Evolutionary conservation across 2,329 filamentous ascomycete species (phyloP), one percentile per base, ranked within the genome.

Genomic region (Basipetospora chlamydospora): DNA sequence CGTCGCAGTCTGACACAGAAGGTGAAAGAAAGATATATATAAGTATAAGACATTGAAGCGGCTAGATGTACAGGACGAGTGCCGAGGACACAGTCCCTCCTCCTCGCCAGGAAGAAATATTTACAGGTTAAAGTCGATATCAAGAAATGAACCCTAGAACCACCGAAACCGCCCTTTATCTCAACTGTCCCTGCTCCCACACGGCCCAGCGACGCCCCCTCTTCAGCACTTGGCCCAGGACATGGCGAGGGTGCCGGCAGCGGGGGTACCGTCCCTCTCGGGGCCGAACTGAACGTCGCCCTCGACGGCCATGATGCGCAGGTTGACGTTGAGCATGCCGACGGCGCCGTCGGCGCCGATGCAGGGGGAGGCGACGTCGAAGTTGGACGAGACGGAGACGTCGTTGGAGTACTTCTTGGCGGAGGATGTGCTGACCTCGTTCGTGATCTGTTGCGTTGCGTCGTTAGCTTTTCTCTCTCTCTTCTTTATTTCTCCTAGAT

Each of bases 291-390:
- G 16, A 9, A 42, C 32, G 9, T 16, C 20, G 3, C 40, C 40
- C n/a, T 26, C 32, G 21, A 40, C 29, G 11, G 42, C 29, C 23
- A 45, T 26, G 39, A 45, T 40, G 35, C 42, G 40, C 32, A 44
- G 41, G 17, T 36, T 39, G 8, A 44, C 35, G 18, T 44, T 45
- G 6, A 45, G 37, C 17, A 45, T 42, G n/a, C 43, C 43, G 5
- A 44, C 42, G 20, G 39, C 26, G 29, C 40, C 42, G 21, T 39
- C 37, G 28, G 17, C 15, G 5, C 29, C 37, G 28, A 37, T 36
- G 30, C 43, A 45, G 21, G 33, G 21, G 16, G 43, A 45, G 9
- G 26, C 34, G 20, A 36, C 16, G n/a, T 30, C 35, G 16, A 44
- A 26, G 5, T 37, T 32, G 26, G 43, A 33, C 17, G 33, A 21